phyloP scores from a whole-genome alignment of 2,329 filamentous ascomycete genomes.

The Nectriaceae sp. region DNA sequence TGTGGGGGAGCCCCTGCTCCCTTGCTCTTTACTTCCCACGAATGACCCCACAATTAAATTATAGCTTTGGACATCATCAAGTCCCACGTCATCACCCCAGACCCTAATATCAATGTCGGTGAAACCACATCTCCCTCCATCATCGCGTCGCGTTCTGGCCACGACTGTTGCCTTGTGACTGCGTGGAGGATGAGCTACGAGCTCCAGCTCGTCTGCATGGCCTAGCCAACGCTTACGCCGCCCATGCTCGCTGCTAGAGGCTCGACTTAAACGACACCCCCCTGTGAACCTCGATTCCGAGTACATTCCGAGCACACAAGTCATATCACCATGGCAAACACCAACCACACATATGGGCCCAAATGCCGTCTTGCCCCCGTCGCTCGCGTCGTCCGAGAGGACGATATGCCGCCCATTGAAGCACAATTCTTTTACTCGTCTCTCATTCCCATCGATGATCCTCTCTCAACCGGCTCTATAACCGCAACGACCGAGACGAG shows the following conservation, averaged over 20 bases:
- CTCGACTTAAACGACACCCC: background rate
- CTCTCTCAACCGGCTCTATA: slow-evolving; percentile 67
- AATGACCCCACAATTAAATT: no score
- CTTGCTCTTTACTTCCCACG: no score
- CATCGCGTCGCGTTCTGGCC: background rate
- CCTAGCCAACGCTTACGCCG: background rate
- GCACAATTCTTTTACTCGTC: slow-evolving; percentile 88
- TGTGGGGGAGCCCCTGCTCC: no score
- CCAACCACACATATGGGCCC: slow-evolving; percentile 58
- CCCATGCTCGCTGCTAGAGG: background rate
- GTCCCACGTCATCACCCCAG: no score
- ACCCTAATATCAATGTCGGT: no score
- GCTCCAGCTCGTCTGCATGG: background rate
- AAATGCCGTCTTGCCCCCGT: slow-evolving; percentile 59
- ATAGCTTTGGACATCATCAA: no score
- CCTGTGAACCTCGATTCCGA: no score
- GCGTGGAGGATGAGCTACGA: background rate
- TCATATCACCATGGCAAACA: slow-evolving; percentile 22
- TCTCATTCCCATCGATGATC: slow-evolving; percentile 81
- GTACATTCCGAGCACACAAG: no score
- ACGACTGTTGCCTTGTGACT: background rate
- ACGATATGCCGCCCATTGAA: slow-evolving; percentile 59
- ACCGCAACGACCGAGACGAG: slow-evolving; percentile 52
- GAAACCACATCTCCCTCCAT: background rate
- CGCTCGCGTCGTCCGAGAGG: slow-evolving; percentile 39